Conservation (phyloP, 2,329 filamentous ascomycete species). For the Magnaporthiopsis rhizophila region DNA sequence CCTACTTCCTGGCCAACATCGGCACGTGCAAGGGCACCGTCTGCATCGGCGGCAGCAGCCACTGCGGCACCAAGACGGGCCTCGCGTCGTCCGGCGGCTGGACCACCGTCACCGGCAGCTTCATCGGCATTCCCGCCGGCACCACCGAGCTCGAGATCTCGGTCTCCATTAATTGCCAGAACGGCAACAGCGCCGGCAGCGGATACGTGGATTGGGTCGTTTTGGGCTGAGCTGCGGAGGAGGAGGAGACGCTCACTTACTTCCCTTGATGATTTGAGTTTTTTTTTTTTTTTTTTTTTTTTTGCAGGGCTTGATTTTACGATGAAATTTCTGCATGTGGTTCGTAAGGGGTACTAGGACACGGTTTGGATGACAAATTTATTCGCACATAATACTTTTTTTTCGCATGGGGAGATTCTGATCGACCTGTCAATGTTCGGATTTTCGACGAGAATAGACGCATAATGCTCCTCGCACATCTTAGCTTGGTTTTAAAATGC, state of each 20-base stretch:
- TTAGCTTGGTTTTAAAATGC: too few relatives aligned
- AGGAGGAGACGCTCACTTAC: too few relatives aligned
- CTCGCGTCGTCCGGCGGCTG: not conserved
- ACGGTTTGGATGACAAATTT: too few relatives aligned
- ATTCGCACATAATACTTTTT: too few relatives aligned
- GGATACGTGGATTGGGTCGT: not conserved
- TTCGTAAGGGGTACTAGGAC: not conserved
- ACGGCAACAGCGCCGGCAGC: not conserved
- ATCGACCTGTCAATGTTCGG: too few relatives aligned
- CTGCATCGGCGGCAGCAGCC: conserved; percentile 37
- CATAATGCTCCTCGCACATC: too few relatives aligned
- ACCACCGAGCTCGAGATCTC: not conserved
- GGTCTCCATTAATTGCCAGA: not conserved
- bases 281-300: too few relatives aligned
- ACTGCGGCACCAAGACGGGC: conserved; percentile 5
- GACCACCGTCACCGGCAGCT: not conserved
- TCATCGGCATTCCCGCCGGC: not conserved
- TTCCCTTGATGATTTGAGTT: not conserved
- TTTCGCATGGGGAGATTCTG: too few relatives aligned
- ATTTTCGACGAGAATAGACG: too few relatives aligned
- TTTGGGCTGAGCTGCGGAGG: not conserved
- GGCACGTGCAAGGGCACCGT: conserved; percentile 49
- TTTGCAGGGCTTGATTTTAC: not conserved
- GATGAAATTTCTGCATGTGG: not conserved
- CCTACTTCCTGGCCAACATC: conserved; percentile 45